These are phyloP conservation scores for Boletus reticulatus DNA, from an alignment of 768 basidiomycete genomes.

Conservation along the genomic window DNA sequence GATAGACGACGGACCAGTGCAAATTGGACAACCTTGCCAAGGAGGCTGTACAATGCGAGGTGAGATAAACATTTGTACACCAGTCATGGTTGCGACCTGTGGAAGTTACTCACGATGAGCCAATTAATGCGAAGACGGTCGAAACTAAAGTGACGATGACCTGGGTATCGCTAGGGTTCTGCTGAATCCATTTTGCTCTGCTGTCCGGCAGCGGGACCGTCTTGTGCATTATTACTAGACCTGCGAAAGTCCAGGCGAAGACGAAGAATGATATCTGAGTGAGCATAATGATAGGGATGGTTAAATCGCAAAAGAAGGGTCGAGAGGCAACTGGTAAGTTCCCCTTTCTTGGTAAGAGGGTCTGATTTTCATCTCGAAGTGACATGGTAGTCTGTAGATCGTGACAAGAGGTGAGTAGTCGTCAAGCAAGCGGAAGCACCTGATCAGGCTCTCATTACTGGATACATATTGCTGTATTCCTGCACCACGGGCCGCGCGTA, in stretches of 20 bases:
- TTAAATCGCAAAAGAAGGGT: too few relatives aligned
- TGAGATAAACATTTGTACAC: too few relatives aligned
- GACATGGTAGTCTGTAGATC: too few relatives aligned
- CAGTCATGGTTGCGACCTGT: neutral
- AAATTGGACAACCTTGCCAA: neutral
- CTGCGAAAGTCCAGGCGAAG: neutral
- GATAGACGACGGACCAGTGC: neutral
- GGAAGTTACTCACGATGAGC: neutral
- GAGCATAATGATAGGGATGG: neutral
- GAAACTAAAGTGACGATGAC: neutral
- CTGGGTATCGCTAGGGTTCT: neutral
- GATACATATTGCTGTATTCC: too few relatives aligned
- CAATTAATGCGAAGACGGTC: neutral
- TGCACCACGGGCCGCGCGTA: too few relatives aligned
- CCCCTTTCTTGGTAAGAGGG: too few relatives aligned
- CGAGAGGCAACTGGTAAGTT: too few relatives aligned
- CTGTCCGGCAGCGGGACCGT: neutral
- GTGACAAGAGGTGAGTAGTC: too few relatives aligned
- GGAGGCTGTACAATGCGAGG: neutral
- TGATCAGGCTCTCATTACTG: too few relatives aligned
- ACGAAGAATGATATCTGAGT: neutral
- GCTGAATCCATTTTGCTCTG: neutral
- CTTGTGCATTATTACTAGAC: neutral
- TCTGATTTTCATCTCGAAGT: too few relatives aligned
- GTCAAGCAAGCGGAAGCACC: too few relatives aligned